Percentiles rank a stretch among this genome's conserved stretches.
Conservation (phyloP, 306 rosid genomes). For the Prunus fruticosa region DNA sequence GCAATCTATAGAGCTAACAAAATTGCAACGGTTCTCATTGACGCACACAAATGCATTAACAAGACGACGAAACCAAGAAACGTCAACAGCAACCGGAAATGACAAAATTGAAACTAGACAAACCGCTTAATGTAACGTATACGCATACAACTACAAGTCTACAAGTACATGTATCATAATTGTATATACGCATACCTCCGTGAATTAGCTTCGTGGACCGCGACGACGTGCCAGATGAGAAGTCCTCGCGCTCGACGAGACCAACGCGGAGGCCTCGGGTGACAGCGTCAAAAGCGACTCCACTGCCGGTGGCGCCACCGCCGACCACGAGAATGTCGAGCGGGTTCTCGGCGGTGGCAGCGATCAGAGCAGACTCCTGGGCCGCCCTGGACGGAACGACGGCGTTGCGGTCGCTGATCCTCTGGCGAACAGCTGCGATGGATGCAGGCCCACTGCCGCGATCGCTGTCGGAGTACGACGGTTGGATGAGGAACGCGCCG, state of each 20-base stretch:
- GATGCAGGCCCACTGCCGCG: slow-evolving; percentile 42
- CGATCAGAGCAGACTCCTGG: slow-evolving; percentile 65
- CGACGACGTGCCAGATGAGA: slow-evolving; percentile 91
- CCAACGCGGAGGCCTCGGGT: slow-evolving; percentile 94
- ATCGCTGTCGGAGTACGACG: slow-evolving; percentile 45
- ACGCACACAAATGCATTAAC: not conserved
- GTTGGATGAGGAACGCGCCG: slow-evolving; percentile 48
- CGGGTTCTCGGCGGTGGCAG: slow-evolving; percentile 56
- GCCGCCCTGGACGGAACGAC: slow-evolving; percentile 60
- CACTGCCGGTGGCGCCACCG: slow-evolving; percentile 96
- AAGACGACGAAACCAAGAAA: not conserved
- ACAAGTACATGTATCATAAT: no score
- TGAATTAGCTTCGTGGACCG: slow-evolving; percentile 97
- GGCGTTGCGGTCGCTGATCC: slow-evolving; percentile 45
- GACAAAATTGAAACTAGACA: not conserved
- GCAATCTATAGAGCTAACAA: not conserved
- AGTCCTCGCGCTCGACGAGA: slow-evolving; percentile 95
- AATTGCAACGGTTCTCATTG: not conserved
- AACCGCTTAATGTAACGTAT: not conserved
- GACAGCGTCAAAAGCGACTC: slow-evolving; percentile 81
- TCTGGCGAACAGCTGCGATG: slow-evolving; percentile 45
- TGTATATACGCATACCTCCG: slow-evolving; percentile 56
- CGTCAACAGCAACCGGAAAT: not conserved
- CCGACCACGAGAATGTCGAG: slow-evolving; percentile 88
- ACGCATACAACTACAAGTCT: not conserved